These are phyloP conservation scores for Fraxinus greggii DNA, from an alignment of 305 asterid species.

Conservation along the genomic window DNA sequence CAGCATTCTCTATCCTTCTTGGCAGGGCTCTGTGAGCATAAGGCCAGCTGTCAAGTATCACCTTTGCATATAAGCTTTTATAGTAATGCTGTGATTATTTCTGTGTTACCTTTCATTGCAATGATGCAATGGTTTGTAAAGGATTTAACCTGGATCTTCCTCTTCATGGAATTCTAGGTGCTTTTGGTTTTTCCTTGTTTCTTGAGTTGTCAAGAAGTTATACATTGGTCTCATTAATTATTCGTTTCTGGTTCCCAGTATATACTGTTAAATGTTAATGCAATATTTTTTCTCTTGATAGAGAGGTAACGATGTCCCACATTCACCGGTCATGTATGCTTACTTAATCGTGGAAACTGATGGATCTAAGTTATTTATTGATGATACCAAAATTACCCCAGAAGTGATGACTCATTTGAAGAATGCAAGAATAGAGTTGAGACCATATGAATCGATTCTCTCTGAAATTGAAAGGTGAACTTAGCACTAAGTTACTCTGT, in stretches of 20 bases:
- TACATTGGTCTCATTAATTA: not conserved
- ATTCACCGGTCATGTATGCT: slow-evolving; percentile 95
- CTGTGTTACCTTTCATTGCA: not conserved
- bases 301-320: slow-evolving; percentile 89
- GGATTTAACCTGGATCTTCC: slow-evolving; percentile 7
- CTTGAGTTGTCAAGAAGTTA: slow-evolving; percentile 13
- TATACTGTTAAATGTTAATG: slow-evolving; percentile 13
- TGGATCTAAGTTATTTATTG: slow-evolving; percentile 74
- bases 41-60: slow-evolving; percentile 17
- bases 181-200: slow-evolving; percentile 9
- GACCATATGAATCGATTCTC: slow-evolving; percentile 82
- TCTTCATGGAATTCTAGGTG: not conserved
- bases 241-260: slow-evolving; percentile 2
- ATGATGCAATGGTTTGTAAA: not conserved
- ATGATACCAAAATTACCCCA: slow-evolving; percentile 70
- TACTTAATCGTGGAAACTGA: slow-evolving; percentile 82
- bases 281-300: slow-evolving; percentile 31
- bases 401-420: slow-evolving; percentile 79
- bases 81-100: not conserved
- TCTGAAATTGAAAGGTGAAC: slow-evolving; percentile 79
- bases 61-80: slow-evolving; percentile 15
- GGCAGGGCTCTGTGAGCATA: not conserved
- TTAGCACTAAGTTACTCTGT: slow-evolving; percentile 8
- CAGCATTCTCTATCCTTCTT: not conserved
- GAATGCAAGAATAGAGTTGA: slow-evolving; percentile 73